A percentile compares a stretch with the other conserved stretches of the same genome.
Evolutionary conservation across 371 early-diverging fungal species (phyloP).

Genomic region (Syncephalis fuscata): DNA sequence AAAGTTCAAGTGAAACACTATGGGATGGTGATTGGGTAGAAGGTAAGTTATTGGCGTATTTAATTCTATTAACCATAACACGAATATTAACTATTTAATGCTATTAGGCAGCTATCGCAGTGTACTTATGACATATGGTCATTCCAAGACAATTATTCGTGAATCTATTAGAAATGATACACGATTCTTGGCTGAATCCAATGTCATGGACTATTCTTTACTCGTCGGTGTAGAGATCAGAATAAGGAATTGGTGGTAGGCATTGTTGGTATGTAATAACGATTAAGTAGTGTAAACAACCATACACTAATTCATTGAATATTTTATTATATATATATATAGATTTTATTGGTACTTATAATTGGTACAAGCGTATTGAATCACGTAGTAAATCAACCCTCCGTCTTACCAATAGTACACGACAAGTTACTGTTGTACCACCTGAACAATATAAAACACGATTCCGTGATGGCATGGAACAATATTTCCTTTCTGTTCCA

Average conservation of each 20-base stretch:
- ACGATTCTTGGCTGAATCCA: constrained; percentile 60
- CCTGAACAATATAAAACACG: constrained; percentile 84
- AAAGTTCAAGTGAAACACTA: constrained; percentile 66
- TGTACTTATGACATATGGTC: constrained; percentile 17
- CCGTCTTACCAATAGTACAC: constrained; percentile 64
- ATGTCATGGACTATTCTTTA: constrained; percentile 93
- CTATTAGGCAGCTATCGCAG: no score
- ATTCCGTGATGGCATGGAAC: constrained; percentile 84
- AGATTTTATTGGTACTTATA: constrained; percentile 92
- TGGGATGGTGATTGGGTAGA: constrained; percentile 87
- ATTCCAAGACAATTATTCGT: constrained; percentile 60
- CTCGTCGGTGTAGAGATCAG: constrained; percentile 79
- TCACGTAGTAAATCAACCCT: constrained; percentile 87
- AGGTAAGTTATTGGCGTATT: no score
- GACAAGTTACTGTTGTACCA: constrained; percentile 83
- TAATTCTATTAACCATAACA: no score
- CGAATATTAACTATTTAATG: no score
- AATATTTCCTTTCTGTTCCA: constrained; percentile 62
- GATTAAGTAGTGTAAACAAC: no score
- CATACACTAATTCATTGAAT: neutral
- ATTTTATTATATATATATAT: neutral
- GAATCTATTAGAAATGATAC: constrained; percentile 81
- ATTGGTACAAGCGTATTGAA: constrained; percentile 92
- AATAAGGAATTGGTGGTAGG: constrained; percentile 75
- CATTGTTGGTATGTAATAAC: constrained; percentile 52